Evolutionary conservation across 352 stramenopile species (phyloP).

Genomic region (Phytophthora citrophthora): DNA sequence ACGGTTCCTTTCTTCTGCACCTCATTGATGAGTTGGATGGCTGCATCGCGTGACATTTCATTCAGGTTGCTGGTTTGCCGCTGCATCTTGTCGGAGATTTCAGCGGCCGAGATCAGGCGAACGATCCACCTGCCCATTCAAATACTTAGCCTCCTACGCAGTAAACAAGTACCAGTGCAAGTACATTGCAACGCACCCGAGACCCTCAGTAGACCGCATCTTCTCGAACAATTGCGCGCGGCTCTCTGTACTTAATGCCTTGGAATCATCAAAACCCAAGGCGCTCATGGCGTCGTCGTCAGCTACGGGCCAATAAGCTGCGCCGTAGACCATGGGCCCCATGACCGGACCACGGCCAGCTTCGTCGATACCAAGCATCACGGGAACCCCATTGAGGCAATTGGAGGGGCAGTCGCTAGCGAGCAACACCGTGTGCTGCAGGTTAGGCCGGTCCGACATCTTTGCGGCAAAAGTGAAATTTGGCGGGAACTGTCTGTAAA

Average conservation of each 20-base stretch:
- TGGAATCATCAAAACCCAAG: constrained; percentile 95
- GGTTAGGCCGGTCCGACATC: constrained; percentile 31
- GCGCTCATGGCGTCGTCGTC: constrained; percentile 80
- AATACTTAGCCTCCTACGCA: not conserved
- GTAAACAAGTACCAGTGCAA: constrained; percentile 2
- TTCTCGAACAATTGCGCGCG: constrained; percentile 90
- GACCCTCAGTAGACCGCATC: constrained; percentile 71
- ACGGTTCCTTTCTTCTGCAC: constrained; percentile 88
- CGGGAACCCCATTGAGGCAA: constrained; percentile 69
- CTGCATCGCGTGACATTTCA: constrained; percentile 93
- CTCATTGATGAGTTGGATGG: constrained; percentile 94
- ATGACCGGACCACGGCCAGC: constrained; percentile 94
- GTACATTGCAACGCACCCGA: constrained; percentile 52
- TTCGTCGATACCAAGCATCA: constrained; percentile 96
- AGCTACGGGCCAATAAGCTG: constrained; percentile 89
- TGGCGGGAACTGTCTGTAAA: constrained; percentile 6
- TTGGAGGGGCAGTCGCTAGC: constrained; percentile 62
- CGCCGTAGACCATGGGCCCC: constrained; percentile 95
- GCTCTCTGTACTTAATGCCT: constrained; percentile 89
- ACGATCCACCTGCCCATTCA: constrained; percentile 82
- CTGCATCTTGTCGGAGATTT: constrained; percentile 97
- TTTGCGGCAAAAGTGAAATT: constrained; percentile 3
- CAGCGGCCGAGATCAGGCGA: constrained; percentile 89
- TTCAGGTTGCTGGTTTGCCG: constrained; percentile 92
- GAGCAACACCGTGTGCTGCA: constrained; percentile 65